phyloP scores from a whole-genome alignment of 2,329 filamentous ascomycete species.

The Thelonectria discophora region DNA sequence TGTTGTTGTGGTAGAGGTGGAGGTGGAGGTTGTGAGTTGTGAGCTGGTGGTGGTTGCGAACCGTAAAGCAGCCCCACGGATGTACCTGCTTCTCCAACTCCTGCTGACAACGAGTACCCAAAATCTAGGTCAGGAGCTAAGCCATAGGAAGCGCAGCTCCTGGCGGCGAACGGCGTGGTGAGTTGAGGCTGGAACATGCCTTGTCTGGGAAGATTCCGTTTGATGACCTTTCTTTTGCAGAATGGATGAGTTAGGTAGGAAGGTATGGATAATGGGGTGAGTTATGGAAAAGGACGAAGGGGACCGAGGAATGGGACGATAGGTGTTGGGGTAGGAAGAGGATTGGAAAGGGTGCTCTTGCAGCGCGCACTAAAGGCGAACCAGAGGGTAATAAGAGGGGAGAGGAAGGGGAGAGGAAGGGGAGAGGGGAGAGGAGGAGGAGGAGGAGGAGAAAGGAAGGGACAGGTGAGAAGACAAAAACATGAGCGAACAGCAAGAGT shows the following conservation, averaged over 20 bases:
- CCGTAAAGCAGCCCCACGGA: conserved; percentile 28
- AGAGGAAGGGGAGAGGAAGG: conserved; percentile 19
- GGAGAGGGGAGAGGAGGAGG: conserved; percentile 21
- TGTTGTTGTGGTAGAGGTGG: conserved; percentile 23
- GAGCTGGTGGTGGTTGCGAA: conserved; percentile 24
- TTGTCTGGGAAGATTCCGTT: conserved; percentile 13
- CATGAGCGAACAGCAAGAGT: background rate
- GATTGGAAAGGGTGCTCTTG: background rate
- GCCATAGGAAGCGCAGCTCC: conserved; percentile 53
- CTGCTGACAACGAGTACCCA: conserved; percentile 37
- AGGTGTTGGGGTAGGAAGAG: background rate
- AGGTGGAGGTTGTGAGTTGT: conserved; percentile 21
- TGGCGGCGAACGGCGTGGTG: conserved; percentile 57
- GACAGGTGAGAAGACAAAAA: conserved; percentile 32
- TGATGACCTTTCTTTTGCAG: background rate
- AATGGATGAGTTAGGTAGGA: background rate
- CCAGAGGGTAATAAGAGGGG: conserved; percentile 15
- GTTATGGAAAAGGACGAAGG: conserved; percentile 17
- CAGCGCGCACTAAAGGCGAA: background rate
- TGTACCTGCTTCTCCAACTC: conserved; percentile 38
- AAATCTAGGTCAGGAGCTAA: conserved; percentile 46
- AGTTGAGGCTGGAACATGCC: conserved; percentile 65
- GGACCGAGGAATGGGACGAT: conserved; percentile 17
- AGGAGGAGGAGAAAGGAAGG: conserved; percentile 22
- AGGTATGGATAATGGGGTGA: conserved; percentile 15